Conservation (phyloP, 345 rosid genomes). For the Garcia nutans region DNA sequence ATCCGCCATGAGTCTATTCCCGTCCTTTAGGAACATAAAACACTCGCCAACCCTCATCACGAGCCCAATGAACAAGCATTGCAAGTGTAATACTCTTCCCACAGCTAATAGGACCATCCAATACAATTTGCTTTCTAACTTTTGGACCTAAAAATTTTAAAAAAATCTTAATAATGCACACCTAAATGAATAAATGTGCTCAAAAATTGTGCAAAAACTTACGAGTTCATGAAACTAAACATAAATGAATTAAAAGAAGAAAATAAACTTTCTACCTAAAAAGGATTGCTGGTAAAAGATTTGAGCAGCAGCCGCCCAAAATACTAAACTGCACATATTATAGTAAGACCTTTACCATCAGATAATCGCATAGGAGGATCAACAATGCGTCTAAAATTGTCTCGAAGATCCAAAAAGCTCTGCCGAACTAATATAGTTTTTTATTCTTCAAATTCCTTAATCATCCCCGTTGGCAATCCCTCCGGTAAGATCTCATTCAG, state of each 20-base stretch:
- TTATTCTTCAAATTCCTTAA: slow-evolving; percentile 73
- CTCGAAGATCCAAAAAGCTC: slow-evolving; percentile 83
- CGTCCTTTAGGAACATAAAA: slow-evolving; percentile 83
- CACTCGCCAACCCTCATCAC: slow-evolving; percentile 94
- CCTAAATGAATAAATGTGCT: background rate
- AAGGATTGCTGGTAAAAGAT: background rate
- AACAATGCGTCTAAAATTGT: slow-evolving; percentile 80
- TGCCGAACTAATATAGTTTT: slow-evolving; percentile 72
- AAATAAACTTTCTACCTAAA: too few species aligned
- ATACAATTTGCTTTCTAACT: slow-evolving; percentile 70
- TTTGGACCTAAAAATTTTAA: slow-evolving; percentile 43
- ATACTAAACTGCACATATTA: background rate
- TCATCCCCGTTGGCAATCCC: slow-evolving; percentile 76
- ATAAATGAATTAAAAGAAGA: background rate
- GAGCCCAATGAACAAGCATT: slow-evolving; percentile 98
- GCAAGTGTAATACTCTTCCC: slow-evolving; percentile 93
- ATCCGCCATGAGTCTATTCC: slow-evolving; percentile 93
- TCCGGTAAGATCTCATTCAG: slow-evolving; percentile 64
- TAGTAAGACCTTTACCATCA: slow-evolving; percentile 45
- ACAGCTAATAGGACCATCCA: slow-evolving; percentile 91
- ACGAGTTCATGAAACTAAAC: background rate
- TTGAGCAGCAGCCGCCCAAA: background rate
- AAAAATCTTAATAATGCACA: background rate
- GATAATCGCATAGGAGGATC: slow-evolving; percentile 65
- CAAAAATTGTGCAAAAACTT: background rate